A percentile compares a stretch with the other conserved stretches of the same genome.
phyloP scores from a whole-genome alignment of 345 rosid species.

The Bretschneidera sinensis region DNA sequence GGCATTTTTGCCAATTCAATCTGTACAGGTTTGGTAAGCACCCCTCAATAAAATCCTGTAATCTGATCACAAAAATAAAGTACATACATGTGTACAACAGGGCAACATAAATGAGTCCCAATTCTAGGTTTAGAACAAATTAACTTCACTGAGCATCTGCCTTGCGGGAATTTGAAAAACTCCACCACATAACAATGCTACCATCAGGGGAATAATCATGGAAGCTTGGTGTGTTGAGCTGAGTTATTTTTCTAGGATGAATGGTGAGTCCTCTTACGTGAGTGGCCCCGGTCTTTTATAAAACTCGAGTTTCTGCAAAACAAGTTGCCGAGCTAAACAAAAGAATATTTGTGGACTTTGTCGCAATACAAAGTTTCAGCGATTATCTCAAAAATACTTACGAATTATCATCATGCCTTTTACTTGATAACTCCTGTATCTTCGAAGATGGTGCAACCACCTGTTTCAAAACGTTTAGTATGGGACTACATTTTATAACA shows the following conservation, averaged over 20 bases:
- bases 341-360: neutral
- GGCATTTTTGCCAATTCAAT: conserved; percentile 21
- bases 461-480: conserved; percentile 29
- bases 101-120: conserved; percentile 15
- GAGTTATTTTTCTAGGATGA: conserved; percentile 23
- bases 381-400: conserved; percentile 39
- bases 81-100: conserved; percentile 28
- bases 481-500: neutral
- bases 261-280: conserved; percentile 38
- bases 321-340: conserved; percentile 11
- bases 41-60: conserved; percentile 16
- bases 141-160: conserved; percentile 10
- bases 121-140: conserved; percentile 10
- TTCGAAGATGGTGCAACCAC: conserved; percentile 36
- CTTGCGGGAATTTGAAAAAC: conserved; percentile 11
- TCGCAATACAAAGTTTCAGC: neutral
- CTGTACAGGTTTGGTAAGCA: conserved; percentile 30
- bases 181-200: conserved; percentile 3
- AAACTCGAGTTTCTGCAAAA: conserved; percentile 36
- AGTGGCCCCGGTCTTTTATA: conserved; percentile 15
- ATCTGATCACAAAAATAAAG: conserved; percentile 12
- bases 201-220: neutral
- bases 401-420: conserved; percentile 44
- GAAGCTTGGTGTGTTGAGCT: neutral
- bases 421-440: conserved; percentile 48